Percentiles rank a stretch among this genome's conserved stretches.
phyloP scores from a whole-genome alignment of 179 eudicot genomes.

The Patellifolia procumbens region DNA sequence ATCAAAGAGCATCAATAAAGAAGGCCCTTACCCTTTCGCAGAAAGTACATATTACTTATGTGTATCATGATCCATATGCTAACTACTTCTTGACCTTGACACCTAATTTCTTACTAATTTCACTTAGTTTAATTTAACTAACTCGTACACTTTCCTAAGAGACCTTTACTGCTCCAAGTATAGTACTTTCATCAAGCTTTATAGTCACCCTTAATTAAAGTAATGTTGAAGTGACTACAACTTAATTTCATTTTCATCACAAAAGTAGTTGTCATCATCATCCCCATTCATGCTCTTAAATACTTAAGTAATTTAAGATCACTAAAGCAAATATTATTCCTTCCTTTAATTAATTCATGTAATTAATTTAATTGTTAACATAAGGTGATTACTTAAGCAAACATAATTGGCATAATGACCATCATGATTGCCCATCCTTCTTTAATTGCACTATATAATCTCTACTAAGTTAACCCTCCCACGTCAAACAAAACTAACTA shows the following conservation, averaged over 20 bases:
- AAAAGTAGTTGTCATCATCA: conserved; percentile 40
- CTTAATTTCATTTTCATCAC: conserved; percentile 19
- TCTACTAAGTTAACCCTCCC: conserved; percentile 10
- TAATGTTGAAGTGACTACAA: conserved; percentile 5
- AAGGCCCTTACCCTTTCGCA: conserved; percentile 8
- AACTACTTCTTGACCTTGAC: conserved; percentile 30
- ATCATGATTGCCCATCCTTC: conserved; percentile 22
- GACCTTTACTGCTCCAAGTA: conserved; percentile 22
- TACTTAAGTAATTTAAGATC: conserved; percentile 4
- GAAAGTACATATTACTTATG: conserved; percentile 9
- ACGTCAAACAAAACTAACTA: not conserved
- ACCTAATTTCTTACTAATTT: conserved; percentile 4
- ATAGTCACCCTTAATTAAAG: conserved; percentile 24
- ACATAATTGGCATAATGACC: conserved; percentile 31
- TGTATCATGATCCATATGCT: conserved; percentile 10
- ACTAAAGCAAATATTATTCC: conserved; percentile 25
- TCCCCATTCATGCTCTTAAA: conserved; percentile 18
- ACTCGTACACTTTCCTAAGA: conserved; percentile 29
- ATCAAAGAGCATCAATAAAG: not conserved
- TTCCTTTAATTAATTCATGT: conserved; percentile 11
- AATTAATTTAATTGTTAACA: conserved; percentile 6
- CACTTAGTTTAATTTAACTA: conserved; percentile 23
- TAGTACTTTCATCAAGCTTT: conserved; percentile 25
- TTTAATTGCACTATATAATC: conserved; percentile 22
- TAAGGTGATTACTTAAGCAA: conserved; percentile 30